Percentiles rank a stretch among this genome's conserved stretches.
These are phyloP conservation scores for Bauhinia variegata DNA, from an alignment of 306 rosid genomes.

Conservation along the genomic window DNA sequence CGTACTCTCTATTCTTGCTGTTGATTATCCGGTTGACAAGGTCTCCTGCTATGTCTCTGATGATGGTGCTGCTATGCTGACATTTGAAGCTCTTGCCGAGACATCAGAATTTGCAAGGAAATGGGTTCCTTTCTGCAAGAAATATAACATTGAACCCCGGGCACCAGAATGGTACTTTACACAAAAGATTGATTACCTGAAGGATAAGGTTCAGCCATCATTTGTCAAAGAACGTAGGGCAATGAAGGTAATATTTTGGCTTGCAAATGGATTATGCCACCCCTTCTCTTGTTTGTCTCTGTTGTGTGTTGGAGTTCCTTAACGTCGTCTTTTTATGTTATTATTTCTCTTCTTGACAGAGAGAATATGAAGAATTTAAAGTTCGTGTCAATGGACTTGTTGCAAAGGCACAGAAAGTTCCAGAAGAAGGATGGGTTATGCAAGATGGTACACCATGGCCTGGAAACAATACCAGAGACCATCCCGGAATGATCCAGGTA, in stretches of 20 bases:
- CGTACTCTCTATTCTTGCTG: constrained; percentile 83
- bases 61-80: constrained; percentile 92
- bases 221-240: constrained; percentile 92
- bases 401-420: constrained; percentile 74
- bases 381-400: constrained; percentile 79
- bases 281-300: background rate
- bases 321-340: constrained; percentile 15
- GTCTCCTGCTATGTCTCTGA: constrained; percentile 94
- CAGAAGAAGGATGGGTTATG: constrained; percentile 95
- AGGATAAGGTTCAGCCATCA: constrained; percentile 88
- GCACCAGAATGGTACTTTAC: constrained; percentile 95
- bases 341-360: constrained; percentile 47
- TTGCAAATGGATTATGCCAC: constrained; percentile 5
- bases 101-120: constrained; percentile 84
- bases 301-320: background rate
- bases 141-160: constrained; percentile 78
- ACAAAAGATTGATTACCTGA: constrained; percentile 82
- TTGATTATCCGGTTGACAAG: constrained; percentile 91
- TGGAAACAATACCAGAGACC: constrained; percentile 92
- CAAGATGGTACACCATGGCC: constrained; percentile 99
- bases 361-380: constrained; percentile 92
- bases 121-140: constrained; percentile 92
- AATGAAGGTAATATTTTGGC: constrained; percentile 64
- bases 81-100: constrained; percentile 85
- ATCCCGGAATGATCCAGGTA: constrained; percentile 98